Evolutionary conservation across 108 stramenopile genomes (phyloP), one percentile per base, ranked within the genome.

Genomic region (Skeletonema grethae): DNA sequence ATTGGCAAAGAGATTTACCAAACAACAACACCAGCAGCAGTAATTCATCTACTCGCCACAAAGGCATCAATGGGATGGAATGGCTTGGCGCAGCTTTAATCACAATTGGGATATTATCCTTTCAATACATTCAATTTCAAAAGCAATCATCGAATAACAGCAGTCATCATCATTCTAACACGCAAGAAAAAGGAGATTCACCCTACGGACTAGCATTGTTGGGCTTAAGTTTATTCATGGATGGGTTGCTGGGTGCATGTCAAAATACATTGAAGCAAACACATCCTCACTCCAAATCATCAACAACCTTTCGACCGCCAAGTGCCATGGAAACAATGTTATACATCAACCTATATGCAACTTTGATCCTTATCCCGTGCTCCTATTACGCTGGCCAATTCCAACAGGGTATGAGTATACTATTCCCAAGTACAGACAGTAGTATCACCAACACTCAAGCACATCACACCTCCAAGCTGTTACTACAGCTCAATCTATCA

Each of bases 291-390:
- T 57, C 29, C 29, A 18, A 13, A 31, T 77, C 46, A 58, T 28
- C 1, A 67, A 58, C 25, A 69, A 53, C 18, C n/a, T 53, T 77
- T 59, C 72, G 90, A 36, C 81, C 90, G 55, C 91, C 94, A 18
- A 83, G 86, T 39, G 90, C 91, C 5, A 82, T 91, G 65, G 91
- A 95, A 71, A 89, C 88, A 11, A 95, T 95, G 94, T 71, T 89
- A 0, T 95, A 61, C 65, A 76, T 91, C 60, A 95, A 95, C 34
- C 29, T 86, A 4, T 95, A 92, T 63, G 82, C 94, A 7, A 65
- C 87, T 7, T 15, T 91, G 9, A 75, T 89, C 9, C 63, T 95
- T 41, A 30, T 91, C 3, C 94, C 92, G 4, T 77, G 89, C 45
- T 87, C 91, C 28, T 69, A 87, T 28, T 74, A 69, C 22, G 84